Evolutionary conservation across 2,329 filamentous ascomycete genomes (phyloP).

Genomic region (Phialocephala subalpina): DNA sequence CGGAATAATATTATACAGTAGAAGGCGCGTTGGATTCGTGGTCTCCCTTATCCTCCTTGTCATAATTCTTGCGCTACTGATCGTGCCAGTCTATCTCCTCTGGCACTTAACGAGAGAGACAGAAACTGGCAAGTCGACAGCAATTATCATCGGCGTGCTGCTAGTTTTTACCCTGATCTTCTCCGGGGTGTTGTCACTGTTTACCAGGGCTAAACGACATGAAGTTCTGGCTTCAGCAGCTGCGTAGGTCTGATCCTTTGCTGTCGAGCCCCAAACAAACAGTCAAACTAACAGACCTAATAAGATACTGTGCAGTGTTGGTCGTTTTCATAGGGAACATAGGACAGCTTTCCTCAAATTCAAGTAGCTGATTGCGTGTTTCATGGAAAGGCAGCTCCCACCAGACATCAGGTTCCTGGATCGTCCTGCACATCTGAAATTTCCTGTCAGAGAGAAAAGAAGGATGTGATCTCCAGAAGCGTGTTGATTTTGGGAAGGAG

Average conservation of each 20-base stretch:
- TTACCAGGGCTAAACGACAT: slow-evolving; percentile 36
- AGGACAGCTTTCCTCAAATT: background rate
- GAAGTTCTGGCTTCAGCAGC: slow-evolving; percentile 34
- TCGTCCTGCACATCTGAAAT: too few species aligned
- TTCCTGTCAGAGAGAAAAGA: too few species aligned
- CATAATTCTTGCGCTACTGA: slow-evolving; percentile 27
- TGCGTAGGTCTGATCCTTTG: slow-evolving; percentile 24
- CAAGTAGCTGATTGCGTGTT: too few species aligned
- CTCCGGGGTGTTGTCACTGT: slow-evolving; percentile 28
- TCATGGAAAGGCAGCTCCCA: too few species aligned
- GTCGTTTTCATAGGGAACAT: slow-evolving; percentile 33
- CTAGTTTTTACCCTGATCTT: slow-evolving; percentile 33
- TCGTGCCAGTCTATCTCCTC: slow-evolving; percentile 32
- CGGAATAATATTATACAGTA: slow-evolving; percentile 20
- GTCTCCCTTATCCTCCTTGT: slow-evolving; percentile 23
- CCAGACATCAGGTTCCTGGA: too few species aligned
- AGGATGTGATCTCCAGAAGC: too few species aligned
- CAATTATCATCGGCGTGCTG: slow-evolving; percentile 24
- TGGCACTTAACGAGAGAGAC: slow-evolving; percentile 18
- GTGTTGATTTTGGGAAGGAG: too few species aligned
- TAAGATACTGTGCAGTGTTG: slow-evolving; percentile 37
- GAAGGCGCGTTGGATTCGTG: slow-evolving; percentile 20
- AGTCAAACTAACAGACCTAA: background rate
- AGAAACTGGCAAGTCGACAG: background rate
- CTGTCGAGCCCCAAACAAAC: background rate